A percentile compares a stretch with the other conserved stretches of the same genome.
phyloP scores from a whole-genome alignment of 169 alveolate genomes.

The Hepatocystis sp. region DNA sequence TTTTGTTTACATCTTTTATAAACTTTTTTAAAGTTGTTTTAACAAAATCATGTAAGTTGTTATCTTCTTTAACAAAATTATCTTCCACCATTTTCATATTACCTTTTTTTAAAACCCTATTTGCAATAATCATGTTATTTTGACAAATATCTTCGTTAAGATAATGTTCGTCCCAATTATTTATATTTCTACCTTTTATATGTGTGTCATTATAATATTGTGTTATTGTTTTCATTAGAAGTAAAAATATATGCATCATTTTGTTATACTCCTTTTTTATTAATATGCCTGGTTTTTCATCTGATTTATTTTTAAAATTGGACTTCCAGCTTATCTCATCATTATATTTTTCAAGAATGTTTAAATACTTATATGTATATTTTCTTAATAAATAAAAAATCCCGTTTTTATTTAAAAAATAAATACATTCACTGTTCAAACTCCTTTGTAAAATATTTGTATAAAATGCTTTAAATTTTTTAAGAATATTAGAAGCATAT shows the following conservation, averaged over 20 bases:
- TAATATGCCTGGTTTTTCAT: background rate
- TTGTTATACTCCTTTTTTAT: constrained; percentile 44
- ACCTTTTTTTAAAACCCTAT: background rate
- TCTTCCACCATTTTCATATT: background rate
- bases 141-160: too few species aligned
- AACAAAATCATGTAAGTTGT: background rate
- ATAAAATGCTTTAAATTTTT: constrained; percentile 8
- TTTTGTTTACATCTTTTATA: constrained; percentile 6
- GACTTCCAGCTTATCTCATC: too few species aligned
- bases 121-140: too few species aligned
- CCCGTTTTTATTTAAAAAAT: constrained; percentile 12
- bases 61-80: background rate
- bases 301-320: too few species aligned
- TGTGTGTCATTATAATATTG: background rate
- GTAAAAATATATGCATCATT: constrained; percentile 7
- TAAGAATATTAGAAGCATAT: background rate
- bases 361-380: constrained; percentile 24
- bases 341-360: background rate
- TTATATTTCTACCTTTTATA: background rate
- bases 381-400: constrained; percentile 36
- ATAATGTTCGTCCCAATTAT: too few species aligned
- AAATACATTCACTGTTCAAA: background rate
- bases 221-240: constrained; percentile 5
- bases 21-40: constrained; percentile 1
- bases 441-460: background rate